phyloP scores from a whole-genome alignment of 2,329 filamentous ascomycete species.

The Whalleya microplaca region DNA sequence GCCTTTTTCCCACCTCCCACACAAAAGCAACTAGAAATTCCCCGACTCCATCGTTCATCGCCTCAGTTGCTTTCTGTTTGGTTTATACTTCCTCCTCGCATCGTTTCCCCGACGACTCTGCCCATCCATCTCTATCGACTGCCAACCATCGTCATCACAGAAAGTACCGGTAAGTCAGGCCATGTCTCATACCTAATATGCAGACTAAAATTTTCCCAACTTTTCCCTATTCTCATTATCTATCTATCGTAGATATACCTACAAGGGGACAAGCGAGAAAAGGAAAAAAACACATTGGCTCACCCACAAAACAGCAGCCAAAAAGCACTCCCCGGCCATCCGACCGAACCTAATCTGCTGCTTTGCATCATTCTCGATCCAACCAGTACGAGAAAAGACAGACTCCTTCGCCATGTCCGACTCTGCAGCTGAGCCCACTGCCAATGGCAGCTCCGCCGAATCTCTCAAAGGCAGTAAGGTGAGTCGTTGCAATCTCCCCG shows the following conservation, averaged over 20 bases:
- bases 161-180: neutral
- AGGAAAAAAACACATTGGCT: neutral
- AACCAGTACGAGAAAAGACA: constrained; percentile 16
- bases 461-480: constrained; percentile 59
- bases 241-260: no score
- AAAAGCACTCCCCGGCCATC: constrained; percentile 21
- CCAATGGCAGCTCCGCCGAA: constrained; percentile 53
- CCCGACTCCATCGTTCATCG: neutral
- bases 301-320: constrained; percentile 21
- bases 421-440: constrained; percentile 42
- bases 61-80: constrained; percentile 1
- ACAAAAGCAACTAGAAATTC: neutral
- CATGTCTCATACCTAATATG: neutral
- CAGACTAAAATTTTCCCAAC: no score
- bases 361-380: constrained; percentile 14
- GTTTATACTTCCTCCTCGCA: constrained; percentile 6
- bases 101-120: neutral
- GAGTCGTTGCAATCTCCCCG: constrained; percentile 34
- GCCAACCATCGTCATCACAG: no score
- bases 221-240: no score
- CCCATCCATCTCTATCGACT: no score
- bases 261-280: neutral
- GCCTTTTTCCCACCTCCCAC: no score
- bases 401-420: constrained; percentile 45
- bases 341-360: neutral